These are phyloP conservation scores for Olyra latifolia DNA, from an alignment of 176 grass and related monocot species.

Conservation along the genomic window DNA sequence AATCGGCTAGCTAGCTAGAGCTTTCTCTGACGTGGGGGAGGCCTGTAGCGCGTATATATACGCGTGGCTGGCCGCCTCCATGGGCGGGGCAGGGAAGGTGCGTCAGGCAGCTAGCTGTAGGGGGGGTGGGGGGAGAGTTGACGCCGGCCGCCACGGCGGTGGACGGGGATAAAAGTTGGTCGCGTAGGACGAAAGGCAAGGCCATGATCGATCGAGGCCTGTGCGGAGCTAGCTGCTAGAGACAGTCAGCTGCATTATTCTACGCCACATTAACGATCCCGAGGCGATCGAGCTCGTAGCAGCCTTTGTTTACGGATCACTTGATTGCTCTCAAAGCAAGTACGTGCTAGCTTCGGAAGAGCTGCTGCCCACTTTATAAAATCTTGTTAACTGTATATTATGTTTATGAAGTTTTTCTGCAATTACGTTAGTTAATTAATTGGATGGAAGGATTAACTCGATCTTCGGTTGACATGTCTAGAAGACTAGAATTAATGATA, in stretches of 20 bases:
- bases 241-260: constrained; percentile 50
- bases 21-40: constrained; percentile 52
- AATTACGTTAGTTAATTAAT: not conserved
- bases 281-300: constrained; percentile 32
- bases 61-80: not conserved
- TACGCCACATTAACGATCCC: constrained; percentile 87
- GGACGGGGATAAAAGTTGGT: constrained; percentile 72
- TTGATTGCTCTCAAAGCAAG: constrained; percentile 67
- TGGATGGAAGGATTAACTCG: not conserved
- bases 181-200: constrained; percentile 74
- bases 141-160: constrained; percentile 91
- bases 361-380: constrained; percentile 20
- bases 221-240: constrained; percentile 38
- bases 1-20: too few species aligned
- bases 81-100: constrained; percentile 13
- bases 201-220: constrained; percentile 47
- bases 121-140: constrained; percentile 46
- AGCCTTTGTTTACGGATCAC: constrained; percentile 52
- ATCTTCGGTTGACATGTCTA: not conserved
- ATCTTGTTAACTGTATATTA: not conserved
- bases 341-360: constrained; percentile 35
- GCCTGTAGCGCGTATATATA: constrained; percentile 47
- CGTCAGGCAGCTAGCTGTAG: constrained; percentile 3
- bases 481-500: too few species aligned
- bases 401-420: not conserved